Conservation (phyloP, 2,329 filamentous ascomycete species). For the Botrytis deweyae region DNA sequence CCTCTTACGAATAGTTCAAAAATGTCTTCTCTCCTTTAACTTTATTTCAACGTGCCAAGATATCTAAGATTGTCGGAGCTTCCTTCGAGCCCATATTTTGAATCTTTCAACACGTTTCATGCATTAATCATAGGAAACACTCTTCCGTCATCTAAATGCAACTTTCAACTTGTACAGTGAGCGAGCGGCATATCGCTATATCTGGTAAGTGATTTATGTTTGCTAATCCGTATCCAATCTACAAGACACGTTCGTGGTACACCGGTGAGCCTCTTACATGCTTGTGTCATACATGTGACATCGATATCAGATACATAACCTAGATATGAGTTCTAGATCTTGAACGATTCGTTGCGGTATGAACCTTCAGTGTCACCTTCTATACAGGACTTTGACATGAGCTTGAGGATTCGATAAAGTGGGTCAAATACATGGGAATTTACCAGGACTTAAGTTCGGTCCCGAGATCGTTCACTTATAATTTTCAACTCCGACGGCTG, state of each 20-base stretch:
- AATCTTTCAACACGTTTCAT: background rate
- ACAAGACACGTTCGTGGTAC: background rate
- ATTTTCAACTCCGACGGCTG: too few species aligned
- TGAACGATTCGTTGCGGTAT: background rate
- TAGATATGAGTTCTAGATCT: background rate
- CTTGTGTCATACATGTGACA: background rate
- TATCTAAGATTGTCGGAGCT: background rate
- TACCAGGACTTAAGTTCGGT: background rate
- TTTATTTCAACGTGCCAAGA: constrained; percentile 6
- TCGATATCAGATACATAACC: background rate
- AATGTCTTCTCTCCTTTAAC: background rate
- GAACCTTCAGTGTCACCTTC: background rate
- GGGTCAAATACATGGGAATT: background rate
- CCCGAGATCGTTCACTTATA: background rate
- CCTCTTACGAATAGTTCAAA: background rate
- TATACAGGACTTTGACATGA: background rate
- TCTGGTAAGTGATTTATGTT: background rate
- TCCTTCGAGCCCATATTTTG: background rate
- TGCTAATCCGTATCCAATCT: background rate
- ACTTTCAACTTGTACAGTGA: background rate
- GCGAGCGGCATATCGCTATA: background rate
- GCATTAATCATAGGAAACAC: background rate
- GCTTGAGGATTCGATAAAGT: background rate
- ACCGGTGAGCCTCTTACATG: background rate
- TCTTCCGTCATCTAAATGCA: background rate